These are phyloP conservation scores for Aspergillus sp. DNA, from an alignment of 2,329 filamentous ascomycete genomes.

Conservation along the genomic window DNA sequence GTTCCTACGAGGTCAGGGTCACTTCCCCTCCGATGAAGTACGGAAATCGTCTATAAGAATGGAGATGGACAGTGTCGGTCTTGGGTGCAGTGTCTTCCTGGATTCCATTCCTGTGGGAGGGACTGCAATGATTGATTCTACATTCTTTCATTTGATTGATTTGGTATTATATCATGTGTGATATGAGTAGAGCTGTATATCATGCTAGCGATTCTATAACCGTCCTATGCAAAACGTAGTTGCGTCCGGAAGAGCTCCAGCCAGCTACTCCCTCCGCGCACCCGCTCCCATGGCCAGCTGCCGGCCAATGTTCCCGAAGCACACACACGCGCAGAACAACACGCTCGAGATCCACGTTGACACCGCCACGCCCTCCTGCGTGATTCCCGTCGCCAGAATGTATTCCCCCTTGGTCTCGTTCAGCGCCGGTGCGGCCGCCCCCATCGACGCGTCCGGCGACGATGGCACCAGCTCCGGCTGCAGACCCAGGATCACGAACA, in stretches of 20 bases:
- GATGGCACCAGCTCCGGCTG: slow-evolving; percentile 70
- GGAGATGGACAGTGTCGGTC: slow-evolving; percentile 45
- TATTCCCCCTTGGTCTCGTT: slow-evolving; percentile 23
- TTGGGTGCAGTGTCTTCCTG: slow-evolving; percentile 50
- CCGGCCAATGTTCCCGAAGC: slow-evolving; percentile 91
- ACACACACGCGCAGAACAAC: slow-evolving; percentile 87
- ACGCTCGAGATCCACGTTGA: slow-evolving; percentile 88
- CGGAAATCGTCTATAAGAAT: slow-evolving; percentile 51
- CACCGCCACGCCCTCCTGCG: slow-evolving; percentile 48
- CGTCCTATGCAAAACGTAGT: too few relatives aligned
- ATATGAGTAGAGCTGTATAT: slow-evolving; percentile 2
- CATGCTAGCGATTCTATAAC: too few relatives aligned
- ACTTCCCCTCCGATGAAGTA: slow-evolving; percentile 43
- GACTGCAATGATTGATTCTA: slow-evolving; percentile 53
- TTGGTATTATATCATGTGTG: slow-evolving; percentile 2
- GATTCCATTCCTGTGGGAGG: slow-evolving; percentile 42
- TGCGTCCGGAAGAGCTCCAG: too few relatives aligned
- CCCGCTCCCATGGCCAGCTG: slow-evolving; percentile 52
- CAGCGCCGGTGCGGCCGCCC: slow-evolving; percentile 16
- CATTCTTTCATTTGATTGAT: too few relatives aligned
- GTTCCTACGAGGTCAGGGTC: slow-evolving; percentile 42
- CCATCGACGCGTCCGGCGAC: slow-evolving; percentile 41
- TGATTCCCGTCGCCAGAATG: slow-evolving; percentile 26
- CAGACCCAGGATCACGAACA: slow-evolving; percentile 61
- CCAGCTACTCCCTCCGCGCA: slow-evolving; percentile 7